Conservation (phyloP, 345 rosid genomes). For the Aquilaria sinensis region DNA sequence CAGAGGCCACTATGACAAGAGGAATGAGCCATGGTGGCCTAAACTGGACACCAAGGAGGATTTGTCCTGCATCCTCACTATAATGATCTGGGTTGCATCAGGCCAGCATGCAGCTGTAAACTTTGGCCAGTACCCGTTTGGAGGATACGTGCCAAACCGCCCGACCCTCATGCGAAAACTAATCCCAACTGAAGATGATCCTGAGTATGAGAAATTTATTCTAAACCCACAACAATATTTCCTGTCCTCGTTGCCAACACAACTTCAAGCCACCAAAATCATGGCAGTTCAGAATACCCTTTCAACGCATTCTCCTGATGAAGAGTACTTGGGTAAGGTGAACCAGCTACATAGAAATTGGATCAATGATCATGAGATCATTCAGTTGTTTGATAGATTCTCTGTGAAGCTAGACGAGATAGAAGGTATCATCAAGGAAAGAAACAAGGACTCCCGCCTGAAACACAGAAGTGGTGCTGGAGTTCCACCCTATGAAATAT, state of each 20-base stretch:
- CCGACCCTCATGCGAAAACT: constrained; percentile 77
- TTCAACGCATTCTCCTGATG: constrained; percentile 84
- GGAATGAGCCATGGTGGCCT: constrained; percentile 97
- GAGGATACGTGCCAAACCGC: constrained; percentile 90
- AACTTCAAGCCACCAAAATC: constrained; percentile 91
- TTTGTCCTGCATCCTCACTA: constrained; percentile 64
- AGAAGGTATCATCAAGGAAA: constrained; percentile 47
- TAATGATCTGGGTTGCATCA: constrained; percentile 80
- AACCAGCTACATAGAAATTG: constrained; percentile 52
- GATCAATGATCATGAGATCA: constrained; percentile 56
- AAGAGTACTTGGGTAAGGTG: constrained; percentile 71
- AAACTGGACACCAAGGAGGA: constrained; percentile 64
- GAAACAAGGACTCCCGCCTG: constrained; percentile 53
- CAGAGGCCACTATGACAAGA: constrained; percentile 80
- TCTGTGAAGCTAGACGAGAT: constrained; percentile 55
- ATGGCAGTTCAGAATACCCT: constrained; percentile 95
- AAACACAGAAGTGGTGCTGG: constrained; percentile 89
- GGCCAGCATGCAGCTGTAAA: constrained; percentile 95
- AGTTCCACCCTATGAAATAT: constrained; percentile 80
- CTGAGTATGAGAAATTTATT: constrained; percentile 58
- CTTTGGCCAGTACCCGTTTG: constrained; percentile 94
- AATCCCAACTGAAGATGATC: constrained; percentile 54
- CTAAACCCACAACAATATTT: constrained; percentile 62
- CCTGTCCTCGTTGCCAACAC: constrained; percentile 64
- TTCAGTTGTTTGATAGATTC: constrained; percentile 41